Evolutionary conservation across 345 rosid species (phyloP).

Genomic region (Hirschfeldia incana): DNA sequence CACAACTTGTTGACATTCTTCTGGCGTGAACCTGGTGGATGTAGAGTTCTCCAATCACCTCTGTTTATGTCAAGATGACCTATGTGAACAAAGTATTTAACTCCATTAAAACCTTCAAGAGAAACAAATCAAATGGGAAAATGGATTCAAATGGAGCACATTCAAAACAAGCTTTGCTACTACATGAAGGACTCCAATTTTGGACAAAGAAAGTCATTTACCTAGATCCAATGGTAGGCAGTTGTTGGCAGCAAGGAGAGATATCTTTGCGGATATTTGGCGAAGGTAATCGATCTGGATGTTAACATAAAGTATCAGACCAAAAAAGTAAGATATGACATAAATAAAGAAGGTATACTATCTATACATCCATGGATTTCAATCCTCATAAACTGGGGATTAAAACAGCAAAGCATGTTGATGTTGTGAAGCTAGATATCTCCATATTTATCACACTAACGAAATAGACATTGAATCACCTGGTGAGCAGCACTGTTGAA

Average conservation of each 20-base stretch:
- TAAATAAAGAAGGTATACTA: neutral
- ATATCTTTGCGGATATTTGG: conserved; percentile 62
- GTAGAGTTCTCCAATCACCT: conserved; percentile 56
- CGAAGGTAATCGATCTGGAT: conserved; percentile 54
- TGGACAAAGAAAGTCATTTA: conserved; percentile 3
- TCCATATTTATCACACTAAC: neutral
- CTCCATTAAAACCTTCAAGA: neutral
- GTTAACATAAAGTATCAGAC: neutral
- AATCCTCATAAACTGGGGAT: neutral
- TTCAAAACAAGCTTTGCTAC: neutral
- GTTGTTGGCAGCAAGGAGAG: conserved; percentile 38
- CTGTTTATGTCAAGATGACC: neutral
- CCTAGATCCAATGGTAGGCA: conserved; percentile 33
- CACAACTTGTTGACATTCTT: conserved; percentile 53
- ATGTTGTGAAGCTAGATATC: neutral
- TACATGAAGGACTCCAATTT: neutral
- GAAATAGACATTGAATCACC: conserved; percentile 40
- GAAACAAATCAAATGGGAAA: neutral
- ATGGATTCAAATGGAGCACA: neutral
- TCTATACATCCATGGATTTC: neutral
- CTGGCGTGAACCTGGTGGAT: conserved; percentile 46
- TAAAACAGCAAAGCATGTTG: neutral
- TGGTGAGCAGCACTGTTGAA: conserved; percentile 51
- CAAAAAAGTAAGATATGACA: neutral
- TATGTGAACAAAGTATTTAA: neutral